These are phyloP conservation scores for Glycine tomentella DNA, from an alignment of 306 rosid species.

Conservation along the genomic window DNA sequence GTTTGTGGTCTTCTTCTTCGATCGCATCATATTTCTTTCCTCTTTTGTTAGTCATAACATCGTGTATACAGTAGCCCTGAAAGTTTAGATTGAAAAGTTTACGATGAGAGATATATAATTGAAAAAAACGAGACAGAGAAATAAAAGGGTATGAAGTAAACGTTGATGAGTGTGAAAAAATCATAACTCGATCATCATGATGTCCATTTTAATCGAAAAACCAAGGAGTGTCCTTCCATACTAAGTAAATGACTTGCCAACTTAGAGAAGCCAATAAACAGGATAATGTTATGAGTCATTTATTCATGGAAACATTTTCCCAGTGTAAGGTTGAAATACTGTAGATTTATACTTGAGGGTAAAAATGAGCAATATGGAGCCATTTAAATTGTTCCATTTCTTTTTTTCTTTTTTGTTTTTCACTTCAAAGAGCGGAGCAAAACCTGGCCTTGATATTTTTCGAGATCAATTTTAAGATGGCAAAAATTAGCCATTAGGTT, in stretches of 20 bases:
- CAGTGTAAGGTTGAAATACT: background rate
- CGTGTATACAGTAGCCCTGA: background rate
- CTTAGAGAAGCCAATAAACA: background rate
- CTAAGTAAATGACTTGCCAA: background rate
- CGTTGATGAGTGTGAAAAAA: background rate
- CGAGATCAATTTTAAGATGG: background rate
- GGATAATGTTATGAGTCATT: background rate
- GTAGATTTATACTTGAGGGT: background rate
- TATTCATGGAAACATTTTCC: background rate
- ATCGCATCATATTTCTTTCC: background rate
- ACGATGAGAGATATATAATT: background rate
- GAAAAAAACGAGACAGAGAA: background rate
- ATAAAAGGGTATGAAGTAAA: background rate
- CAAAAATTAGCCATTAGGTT: background rate
- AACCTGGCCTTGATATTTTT: background rate
- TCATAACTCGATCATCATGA: background rate
- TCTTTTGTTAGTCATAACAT: background rate
- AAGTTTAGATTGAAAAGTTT: background rate
- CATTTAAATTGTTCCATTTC: background rate
- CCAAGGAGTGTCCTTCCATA: background rate
- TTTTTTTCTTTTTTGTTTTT: background rate
- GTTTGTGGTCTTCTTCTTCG: background rate
- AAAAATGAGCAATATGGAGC: too few species aligned
- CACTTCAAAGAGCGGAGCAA: background rate
- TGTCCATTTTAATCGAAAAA: background rate